Conservation (phyloP, 2,329 filamentous ascomycete genomes). For the Diaporthe nobilis region DNA sequence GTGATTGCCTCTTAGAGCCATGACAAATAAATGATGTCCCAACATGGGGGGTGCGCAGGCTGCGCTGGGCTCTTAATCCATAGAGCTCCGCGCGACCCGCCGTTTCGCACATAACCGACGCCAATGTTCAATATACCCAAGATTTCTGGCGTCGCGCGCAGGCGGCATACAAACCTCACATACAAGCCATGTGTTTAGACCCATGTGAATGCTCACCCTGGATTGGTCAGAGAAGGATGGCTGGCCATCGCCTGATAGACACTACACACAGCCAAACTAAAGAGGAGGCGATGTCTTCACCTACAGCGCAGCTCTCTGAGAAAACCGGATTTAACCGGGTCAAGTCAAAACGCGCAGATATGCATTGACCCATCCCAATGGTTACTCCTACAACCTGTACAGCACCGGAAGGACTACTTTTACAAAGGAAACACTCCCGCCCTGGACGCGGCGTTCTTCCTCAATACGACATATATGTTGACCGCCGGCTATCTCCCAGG, state of each 20-base stretch:
- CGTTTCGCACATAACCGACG: background rate
- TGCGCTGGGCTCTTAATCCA: background rate
- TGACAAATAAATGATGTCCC: background rate
- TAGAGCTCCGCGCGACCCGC: background rate
- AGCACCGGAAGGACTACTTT: conserved; percentile 33
- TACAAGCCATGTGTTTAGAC: background rate
- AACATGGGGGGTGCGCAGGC: background rate
- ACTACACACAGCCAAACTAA: background rate
- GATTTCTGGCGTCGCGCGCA: background rate
- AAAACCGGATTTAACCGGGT: background rate
- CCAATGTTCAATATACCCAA: background rate
- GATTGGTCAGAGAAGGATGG: background rate
- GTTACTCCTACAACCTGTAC: conserved; percentile 34
- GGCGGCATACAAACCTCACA: background rate
- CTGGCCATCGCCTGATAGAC: background rate
- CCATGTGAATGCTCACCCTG: background rate
- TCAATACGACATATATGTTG: conserved; percentile 13
- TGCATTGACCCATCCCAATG: conserved; percentile 40
- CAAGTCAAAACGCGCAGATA: conserved; percentile 32
- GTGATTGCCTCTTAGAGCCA: conserved; percentile 43
- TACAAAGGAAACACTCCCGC: conserved; percentile 38
- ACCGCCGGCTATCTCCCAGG: conserved; percentile 10
- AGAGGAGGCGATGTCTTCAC: background rate
- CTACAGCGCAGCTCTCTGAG: background rate
- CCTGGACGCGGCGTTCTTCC: conserved; percentile 27